Base-by-base conservation (phyloP, 1,139 yeast genomes). In the Schizosaccharomyces versatilis region DNA sequence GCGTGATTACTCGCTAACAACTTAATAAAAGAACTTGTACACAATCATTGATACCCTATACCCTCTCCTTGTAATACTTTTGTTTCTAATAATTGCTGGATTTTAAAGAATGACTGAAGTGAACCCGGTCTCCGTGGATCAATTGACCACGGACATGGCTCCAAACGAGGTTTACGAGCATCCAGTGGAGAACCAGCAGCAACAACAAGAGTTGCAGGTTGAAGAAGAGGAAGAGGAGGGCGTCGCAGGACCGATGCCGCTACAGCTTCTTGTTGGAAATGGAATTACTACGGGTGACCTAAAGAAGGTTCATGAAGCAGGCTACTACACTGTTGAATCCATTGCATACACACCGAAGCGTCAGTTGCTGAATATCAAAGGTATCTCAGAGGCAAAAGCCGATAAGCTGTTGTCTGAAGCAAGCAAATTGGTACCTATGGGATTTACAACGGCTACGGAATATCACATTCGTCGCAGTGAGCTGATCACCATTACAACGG, bases 361-460 rank as follows among this genome's bases (percentile, higher is more conserved):
- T 62, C 79, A 77, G 8, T 71, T 90, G 53, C 70, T 84, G 53
- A 74, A 76, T 6, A 84, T 93, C 53, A 86, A 85, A 66, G 98
- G 98, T 51, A 86, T 90, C 48, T 83, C 95, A 36, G 99, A 93
- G 65, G 90, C 93, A 54, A 93, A 93, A 66, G 97, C 97, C 0
- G 97, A 86, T 63, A 79, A 80, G 62, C 71, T 90, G 55, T 70
- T 86, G 55, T 73, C 73, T 47, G 96, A 84, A 63, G 96, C 97
- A 0, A 77, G 93, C 42, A 80, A 83, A 62, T 71, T 81, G 55
- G 97, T 90, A 1, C 96, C 96, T 8, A 77, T 93, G 78, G 99
- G 99, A 0, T 93, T 90, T 70, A 90, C 96, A 38, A 90, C 98
- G 0, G 98, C 98, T 2, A 81, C 94, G 1, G 97, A 88, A 66